phyloP scores from a whole-genome alignment of 2,329 filamentous ascomycete genomes.

The Ophiostoma novo-ulmi region DNA sequence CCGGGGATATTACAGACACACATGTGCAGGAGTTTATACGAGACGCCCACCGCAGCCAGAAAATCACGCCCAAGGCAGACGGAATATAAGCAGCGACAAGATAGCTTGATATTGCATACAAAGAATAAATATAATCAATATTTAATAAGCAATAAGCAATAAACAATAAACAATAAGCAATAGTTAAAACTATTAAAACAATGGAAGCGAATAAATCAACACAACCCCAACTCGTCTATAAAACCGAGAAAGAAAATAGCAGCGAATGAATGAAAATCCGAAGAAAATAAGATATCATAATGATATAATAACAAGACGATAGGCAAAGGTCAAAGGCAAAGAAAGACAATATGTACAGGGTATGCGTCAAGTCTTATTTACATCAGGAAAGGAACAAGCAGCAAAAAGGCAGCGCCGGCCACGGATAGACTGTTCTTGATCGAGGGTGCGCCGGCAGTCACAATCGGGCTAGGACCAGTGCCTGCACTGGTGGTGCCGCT shows the following conservation, averaged over 20 bases:
- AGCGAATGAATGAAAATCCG: neutral
- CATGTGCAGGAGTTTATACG: conserved; percentile 51
- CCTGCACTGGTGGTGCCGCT: neutral
- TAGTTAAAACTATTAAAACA: too few species aligned
- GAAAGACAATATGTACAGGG: conserved; percentile 1
- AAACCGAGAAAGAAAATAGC: neutral
- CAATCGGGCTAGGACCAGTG: conserved; percentile 7
- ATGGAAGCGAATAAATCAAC: too few species aligned
- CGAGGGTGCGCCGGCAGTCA: conserved; percentile 24
- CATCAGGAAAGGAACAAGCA: conserved; percentile 19
- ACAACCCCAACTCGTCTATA: neutral
- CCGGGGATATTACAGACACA: conserved; percentile 42
- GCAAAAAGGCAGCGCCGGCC: conserved; percentile 20
- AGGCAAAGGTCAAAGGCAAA: neutral
- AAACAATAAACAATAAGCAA: too few species aligned
- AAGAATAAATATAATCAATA: too few species aligned
- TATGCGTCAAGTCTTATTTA: neutral
- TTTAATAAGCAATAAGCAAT: too few species aligned
- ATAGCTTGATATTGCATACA: too few species aligned
- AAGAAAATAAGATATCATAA: neutral
- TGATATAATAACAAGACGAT: neutral
- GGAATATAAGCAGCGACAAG: neutral
- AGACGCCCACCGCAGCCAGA: conserved; percentile 46
- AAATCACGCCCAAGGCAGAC: neutral
- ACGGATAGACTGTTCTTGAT: conserved; percentile 26